These are phyloP conservation scores for Paramyrothecium sp. DNA, from an alignment of 2,329 filamentous ascomycete species.

Conservation along the genomic window DNA sequence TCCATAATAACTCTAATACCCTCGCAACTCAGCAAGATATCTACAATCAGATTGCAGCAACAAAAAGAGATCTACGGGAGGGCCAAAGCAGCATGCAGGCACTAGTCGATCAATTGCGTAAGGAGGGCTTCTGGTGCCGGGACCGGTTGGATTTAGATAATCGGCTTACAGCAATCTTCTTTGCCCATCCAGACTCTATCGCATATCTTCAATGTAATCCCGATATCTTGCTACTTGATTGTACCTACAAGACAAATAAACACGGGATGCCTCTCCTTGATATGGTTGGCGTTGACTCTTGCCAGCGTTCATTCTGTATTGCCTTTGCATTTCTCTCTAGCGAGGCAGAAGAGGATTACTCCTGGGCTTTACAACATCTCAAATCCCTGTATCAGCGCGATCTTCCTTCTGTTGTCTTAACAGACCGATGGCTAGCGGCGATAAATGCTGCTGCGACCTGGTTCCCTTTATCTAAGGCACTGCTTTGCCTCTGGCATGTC, in stretches of 20 bases:
- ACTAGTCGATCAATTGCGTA: slow-evolving; percentile 14
- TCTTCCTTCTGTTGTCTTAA: slow-evolving; percentile 12
- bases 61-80: slow-evolving; percentile 6
- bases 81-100: slow-evolving; percentile 18
- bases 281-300: slow-evolving; percentile 5
- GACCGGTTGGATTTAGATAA: slow-evolving; percentile 11
- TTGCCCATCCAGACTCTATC: slow-evolving; percentile 18
- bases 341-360: slow-evolving; percentile 11
- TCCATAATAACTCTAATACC: slow-evolving; percentile 6
- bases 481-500: slow-evolving; percentile 18
- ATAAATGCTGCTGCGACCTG: slow-evolving; percentile 12
- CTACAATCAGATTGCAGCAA: slow-evolving; percentile 15
- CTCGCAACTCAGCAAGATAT: slow-evolving; percentile 15
- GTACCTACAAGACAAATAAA: slow-evolving; percentile 13
- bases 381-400: slow-evolving; percentile 7
- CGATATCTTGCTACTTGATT: slow-evolving; percentile 16
- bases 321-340: slow-evolving; percentile 14
- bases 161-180: slow-evolving; percentile 16
- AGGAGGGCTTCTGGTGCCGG: slow-evolving; percentile 16
- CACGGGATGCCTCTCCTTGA: slow-evolving; percentile 6
- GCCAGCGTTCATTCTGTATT: slow-evolving; percentile 15
- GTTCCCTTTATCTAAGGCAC: slow-evolving; percentile 10
- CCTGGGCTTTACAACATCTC: slow-evolving; percentile 12
- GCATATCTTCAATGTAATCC: slow-evolving; percentile 15
- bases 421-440: slow-evolving; percentile 15